A percentile compares a stretch with the other conserved stretches of the same genome.
phyloP scores from a whole-genome alignment of 805 yeast genomes.

The Starmerella bacillaris region DNA sequence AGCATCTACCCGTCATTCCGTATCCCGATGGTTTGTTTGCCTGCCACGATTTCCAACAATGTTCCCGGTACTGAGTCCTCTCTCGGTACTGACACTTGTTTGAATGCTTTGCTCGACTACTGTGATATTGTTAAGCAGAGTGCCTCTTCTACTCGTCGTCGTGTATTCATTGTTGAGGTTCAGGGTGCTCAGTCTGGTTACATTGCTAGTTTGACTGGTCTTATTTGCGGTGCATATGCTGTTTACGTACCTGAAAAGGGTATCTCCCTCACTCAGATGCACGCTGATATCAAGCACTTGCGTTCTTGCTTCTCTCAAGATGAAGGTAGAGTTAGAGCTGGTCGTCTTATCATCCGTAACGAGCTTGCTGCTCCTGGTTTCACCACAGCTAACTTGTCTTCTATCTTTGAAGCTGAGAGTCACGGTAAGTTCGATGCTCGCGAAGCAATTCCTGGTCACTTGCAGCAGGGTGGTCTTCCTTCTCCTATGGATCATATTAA shows the following conservation, averaged over 20 bases:
- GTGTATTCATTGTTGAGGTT: conserved; percentile 91
- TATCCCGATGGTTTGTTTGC: conserved; percentile 84
- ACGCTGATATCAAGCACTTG: conserved; percentile 56
- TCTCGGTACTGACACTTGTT: conserved; percentile 86
- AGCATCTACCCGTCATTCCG: conserved; percentile 70
- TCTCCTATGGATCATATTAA: conserved; percentile 84
- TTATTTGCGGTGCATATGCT: conserved; percentile 81
- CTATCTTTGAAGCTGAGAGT: conserved; percentile 66
- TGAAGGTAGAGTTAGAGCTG: conserved; percentile 63
- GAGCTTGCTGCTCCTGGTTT: conserved; percentile 69
- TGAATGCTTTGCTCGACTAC: conserved; percentile 75
- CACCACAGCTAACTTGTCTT: conserved; percentile 65
- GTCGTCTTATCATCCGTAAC: conserved; percentile 69
- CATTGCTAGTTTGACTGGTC: conserved; percentile 68
- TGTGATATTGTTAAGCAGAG: conserved; percentile 91
- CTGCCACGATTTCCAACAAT: conserved; percentile 91
- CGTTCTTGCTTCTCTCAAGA: conserved; percentile 53
- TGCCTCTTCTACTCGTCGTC: conserved; percentile 82
- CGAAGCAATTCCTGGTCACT: conserved; percentile 95
- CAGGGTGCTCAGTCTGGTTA: conserved; percentile 97
- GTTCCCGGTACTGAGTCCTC: conserved; percentile 99
- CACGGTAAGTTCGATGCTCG: conserved; percentile 67
- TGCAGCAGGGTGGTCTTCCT: conserved; percentile 93
- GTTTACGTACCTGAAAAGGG: conserved; percentile 82
- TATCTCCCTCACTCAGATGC: conserved; percentile 46